Evolutionary conservation across 139 green algal genomes (phyloP), one percentile per base, ranked within the genome.

Genomic region (Gonium pectorale): DNA sequence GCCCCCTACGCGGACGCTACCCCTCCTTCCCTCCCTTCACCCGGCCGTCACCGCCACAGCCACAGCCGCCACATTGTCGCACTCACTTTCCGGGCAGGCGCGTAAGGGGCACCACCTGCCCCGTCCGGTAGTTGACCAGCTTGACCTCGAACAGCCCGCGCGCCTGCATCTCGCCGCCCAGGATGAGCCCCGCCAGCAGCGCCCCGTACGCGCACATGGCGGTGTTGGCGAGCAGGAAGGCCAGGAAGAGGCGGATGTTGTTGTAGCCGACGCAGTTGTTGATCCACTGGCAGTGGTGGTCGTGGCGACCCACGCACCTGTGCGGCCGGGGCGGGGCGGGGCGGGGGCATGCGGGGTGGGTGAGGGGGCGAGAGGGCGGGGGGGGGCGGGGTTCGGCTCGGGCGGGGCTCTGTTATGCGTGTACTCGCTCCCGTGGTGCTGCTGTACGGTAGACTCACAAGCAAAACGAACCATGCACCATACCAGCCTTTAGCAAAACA

Each of bases 231-330:
- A 54, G n/a, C 37, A 93, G 88, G 81, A 93, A 93, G 7, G 63
- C 49, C 41, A 92, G 80, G 80, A 93, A 93, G 19, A 82, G n/a
- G 26, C 88, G 88, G 40, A 84, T 80, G 86, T 93, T 98, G 67
- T 60, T 67, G 72, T 91, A 71, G 21, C 95, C 95, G 31, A 98
- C 89, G 72, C 90, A 95, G 79, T 92, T 95, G 89, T 95, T 97
- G 49, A 96, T 86, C 95, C 95, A 98, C 27, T 82, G 88, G 79
- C 95, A 97, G 84, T 96, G 91, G 81, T 97, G 95, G 79, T 97
- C 95, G 78, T 94, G 92, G 5, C 90, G 74, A 0, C 86, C 87
- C 6, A 96, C 89, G 37, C 94, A 98, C 78, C 91, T 94, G 83
- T 51, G 35, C 35, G 44, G 13, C 8, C 31, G 67, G 13, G 26